Conservation (phyloP, 495 filamentous ascomycete species). For the Apiosordaria backusii region DNA sequence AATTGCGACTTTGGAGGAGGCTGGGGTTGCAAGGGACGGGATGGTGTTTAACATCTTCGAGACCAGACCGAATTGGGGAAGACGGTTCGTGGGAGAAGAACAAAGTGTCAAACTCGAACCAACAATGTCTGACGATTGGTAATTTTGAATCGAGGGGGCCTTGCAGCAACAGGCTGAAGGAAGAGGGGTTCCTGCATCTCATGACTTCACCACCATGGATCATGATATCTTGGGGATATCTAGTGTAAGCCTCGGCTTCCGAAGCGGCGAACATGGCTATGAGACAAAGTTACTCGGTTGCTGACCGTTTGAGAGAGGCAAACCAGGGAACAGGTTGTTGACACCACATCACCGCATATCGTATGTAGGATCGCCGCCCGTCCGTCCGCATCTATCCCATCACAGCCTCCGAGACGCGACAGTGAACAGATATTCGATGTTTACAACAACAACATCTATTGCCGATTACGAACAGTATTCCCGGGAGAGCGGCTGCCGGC, state of each 20-base stretch:
- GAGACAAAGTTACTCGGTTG: not conserved
- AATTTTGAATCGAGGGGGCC: not conserved
- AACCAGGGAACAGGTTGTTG: not conserved
- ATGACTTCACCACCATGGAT: not conserved
- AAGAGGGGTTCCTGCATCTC: not conserved
- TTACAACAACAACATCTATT: not conserved
- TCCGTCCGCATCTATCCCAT: not conserved
- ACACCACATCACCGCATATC: not conserved
- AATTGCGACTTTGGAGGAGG: not conserved
- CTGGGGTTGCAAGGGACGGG: not conserved
- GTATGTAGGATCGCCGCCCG: not conserved
- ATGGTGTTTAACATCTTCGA: not conserved
- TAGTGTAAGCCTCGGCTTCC: not conserved
- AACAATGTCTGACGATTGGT: conserved; percentile 1
- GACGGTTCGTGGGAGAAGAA: not conserved
- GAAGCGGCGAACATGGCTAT: not conserved
- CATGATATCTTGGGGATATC: not conserved
- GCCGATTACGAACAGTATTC: not conserved
- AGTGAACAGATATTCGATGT: not conserved
- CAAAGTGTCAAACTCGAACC: not conserved
- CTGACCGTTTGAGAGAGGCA: not conserved
- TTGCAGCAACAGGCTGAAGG: not conserved
- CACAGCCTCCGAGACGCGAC: not conserved
- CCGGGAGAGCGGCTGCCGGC: not conserved
- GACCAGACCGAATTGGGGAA: not conserved